Evolutionary conservation across 495 filamentous ascomycete species (phyloP).

Genomic region (Evernia prunastri): DNA sequence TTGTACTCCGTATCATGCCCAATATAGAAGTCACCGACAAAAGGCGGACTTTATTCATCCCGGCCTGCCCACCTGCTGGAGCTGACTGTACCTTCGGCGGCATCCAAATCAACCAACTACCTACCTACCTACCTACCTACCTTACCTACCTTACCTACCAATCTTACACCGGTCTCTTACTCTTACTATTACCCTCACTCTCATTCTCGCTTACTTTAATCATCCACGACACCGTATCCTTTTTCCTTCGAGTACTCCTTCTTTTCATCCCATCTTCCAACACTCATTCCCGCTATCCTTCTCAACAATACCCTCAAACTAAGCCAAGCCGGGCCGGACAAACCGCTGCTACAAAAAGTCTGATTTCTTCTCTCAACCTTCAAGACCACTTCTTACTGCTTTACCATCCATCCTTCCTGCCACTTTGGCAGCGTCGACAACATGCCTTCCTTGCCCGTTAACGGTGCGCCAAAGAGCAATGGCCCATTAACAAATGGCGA

Average conservation of each 20-base stretch:
- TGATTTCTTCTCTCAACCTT: background rate
- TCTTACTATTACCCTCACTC: background rate
- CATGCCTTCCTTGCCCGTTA: slow-evolving; percentile 20
- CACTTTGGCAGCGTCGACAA: slow-evolving; percentile 2
- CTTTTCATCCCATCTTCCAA: background rate
- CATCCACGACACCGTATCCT: background rate
- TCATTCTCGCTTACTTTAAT: background rate
- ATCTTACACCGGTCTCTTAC: background rate
- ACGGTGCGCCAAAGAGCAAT: slow-evolving; percentile 28
- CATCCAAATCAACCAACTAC: background rate
- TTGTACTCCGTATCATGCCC: too few species aligned
- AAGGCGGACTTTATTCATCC: background rate
- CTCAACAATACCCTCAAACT: background rate
- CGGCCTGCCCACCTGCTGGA: background rate
- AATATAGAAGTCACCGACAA: background rate
- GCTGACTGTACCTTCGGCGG: background rate
- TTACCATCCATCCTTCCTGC: background rate
- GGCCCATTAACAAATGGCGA: slow-evolving; percentile 35
- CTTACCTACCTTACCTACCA: too few species aligned
- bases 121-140: too few species aligned
- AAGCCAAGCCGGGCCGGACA: background rate
- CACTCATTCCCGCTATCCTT: background rate
- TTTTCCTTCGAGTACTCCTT: background rate
- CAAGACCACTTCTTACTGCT: background rate
- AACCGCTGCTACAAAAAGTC: background rate